Evolutionary conservation across 371 early-diverging fungal species (phyloP), one percentile per base, ranked within the genome.

Genomic region (Mucor lusitanicus): DNA sequence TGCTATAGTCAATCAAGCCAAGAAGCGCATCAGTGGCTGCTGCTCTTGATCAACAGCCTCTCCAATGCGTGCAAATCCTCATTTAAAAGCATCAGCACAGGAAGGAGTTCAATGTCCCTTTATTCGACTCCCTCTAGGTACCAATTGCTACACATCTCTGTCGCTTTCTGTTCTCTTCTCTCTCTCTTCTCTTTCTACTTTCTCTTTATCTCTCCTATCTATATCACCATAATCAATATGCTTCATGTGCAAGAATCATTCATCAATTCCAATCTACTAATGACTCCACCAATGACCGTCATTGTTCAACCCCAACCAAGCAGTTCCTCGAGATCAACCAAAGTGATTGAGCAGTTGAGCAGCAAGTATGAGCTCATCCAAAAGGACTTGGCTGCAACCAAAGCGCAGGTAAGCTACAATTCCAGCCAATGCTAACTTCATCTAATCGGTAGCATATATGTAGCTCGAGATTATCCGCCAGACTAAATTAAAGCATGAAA

Each of bases 321-420:
- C 30, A 69, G 53, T 12, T 72, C 78, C 12, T 70, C 81, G 8
- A 48, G 82, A 59, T 73, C 80, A 25, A 76, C 69, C 12, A 75
- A 75, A 39, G 80, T 78, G 3, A 68, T 79, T 61, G 83, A 80
- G 53, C 80, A 83, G 55, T 61, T 78, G 3, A 72, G 64, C 40
- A 64, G 65, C 50, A 78, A 63, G 42, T 61, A 71, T 21, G 75
- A 77, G 7, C 53, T 46, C 6, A 59, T 79, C 25, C 73, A 78
- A 42, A 74, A 70, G 50, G 80, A 83, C 35, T 55, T 80, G 1
- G 61, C 58, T 9, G 40, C 68, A 11, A 74, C 69, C 30, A 71
- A 67, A 27, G 27, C 65, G 27, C 79, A 83, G 74, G 83, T 82
- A 77, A 58, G 35, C 12, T 25, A 30, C 15, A 50, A n/a, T 2